Percentiles rank a stretch among this genome's conserved stretches.
These are phyloP conservation scores for Mucor ambiguus DNA, from an alignment of 371 early-diverging fungal genomes.

Conservation along the genomic window DNA sequence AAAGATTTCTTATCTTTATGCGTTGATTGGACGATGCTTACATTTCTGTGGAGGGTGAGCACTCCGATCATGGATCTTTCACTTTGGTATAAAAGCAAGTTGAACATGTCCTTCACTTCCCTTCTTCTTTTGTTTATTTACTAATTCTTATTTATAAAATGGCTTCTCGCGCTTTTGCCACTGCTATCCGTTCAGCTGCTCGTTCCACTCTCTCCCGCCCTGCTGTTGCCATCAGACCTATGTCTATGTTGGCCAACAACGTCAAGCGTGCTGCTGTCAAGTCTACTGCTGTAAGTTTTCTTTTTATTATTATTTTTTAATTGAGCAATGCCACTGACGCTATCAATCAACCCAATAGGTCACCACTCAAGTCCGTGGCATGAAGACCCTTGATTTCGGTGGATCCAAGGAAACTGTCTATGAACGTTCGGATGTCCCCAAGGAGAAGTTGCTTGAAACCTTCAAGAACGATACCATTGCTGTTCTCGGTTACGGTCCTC, in stretches of 20 bases:
- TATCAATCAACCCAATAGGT: constrained; percentile 2
- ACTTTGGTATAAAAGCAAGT: neutral
- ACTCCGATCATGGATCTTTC: constrained; percentile 8
- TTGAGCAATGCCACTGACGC: neutral
- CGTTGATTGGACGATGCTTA: constrained; percentile 26
- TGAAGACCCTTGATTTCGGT: constrained; percentile 95
- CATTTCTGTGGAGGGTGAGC: neutral
- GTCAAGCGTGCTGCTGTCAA: constrained; percentile 36
- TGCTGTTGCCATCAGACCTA: constrained; percentile 30
- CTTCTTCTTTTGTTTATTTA: constrained; percentile 12
- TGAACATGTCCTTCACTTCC: neutral
- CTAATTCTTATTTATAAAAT: constrained; percentile 16
- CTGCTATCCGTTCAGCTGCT: constrained; percentile 47
- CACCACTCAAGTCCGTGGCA: constrained; percentile 69
- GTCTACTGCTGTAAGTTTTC: constrained; percentile 30
- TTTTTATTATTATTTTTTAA: neutral
- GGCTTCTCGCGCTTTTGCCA: constrained; percentile 47
- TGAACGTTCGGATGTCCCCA: constrained; percentile 94
- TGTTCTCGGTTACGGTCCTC: constrained; percentile 97
- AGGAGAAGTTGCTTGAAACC: constrained; percentile 86
- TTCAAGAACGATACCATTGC: constrained; percentile 95
- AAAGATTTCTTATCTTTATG: constrained; percentile 18
- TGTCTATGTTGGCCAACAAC: constrained; percentile 23
- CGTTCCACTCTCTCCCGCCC: constrained; percentile 39
- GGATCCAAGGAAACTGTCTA: constrained; percentile 92